These are phyloP conservation scores for Entomortierella lignicola DNA, from an alignment of 192 early-diverging fungal species.

Conservation along the genomic window DNA sequence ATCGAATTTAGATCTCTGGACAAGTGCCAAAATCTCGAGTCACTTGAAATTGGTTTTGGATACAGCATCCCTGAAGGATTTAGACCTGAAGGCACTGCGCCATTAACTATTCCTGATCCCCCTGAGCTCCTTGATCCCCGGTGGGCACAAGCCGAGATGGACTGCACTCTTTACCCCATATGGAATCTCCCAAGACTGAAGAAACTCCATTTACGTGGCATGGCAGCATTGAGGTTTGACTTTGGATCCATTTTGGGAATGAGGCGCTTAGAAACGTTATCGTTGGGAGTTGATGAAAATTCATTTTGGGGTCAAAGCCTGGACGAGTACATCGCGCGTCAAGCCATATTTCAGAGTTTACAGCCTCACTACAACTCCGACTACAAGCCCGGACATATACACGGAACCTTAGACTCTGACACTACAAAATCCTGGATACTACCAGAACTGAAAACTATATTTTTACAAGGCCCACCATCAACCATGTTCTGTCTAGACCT, in stretches of 20 bases:
- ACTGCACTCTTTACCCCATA: neutral
- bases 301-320: neutral
- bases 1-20: conserved; percentile 10
- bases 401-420: no score
- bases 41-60: conserved; percentile 7
- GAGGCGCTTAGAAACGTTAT: neutral
- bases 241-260: neutral
- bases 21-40: conserved; percentile 15
- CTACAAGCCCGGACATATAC: neutral
- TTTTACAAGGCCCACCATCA: conserved; percentile 4
- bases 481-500: conserved; percentile 19
- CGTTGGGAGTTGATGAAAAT: neutral
- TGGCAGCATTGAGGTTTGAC: neutral
- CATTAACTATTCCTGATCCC: neutral
- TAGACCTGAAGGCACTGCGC: no score
- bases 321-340: neutral
- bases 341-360: neutral
- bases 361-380: neutral
- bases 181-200: conserved; percentile 5
- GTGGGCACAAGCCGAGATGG: neutral
- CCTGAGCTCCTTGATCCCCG: neutral
- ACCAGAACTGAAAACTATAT: conserved; percentile 9
- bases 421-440: neutral
- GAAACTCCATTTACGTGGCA: neutral
- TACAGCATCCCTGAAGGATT: neutral